Conservation (phyloP, 805 yeast genomes). For the Wickerhamiella musiphila region DNA sequence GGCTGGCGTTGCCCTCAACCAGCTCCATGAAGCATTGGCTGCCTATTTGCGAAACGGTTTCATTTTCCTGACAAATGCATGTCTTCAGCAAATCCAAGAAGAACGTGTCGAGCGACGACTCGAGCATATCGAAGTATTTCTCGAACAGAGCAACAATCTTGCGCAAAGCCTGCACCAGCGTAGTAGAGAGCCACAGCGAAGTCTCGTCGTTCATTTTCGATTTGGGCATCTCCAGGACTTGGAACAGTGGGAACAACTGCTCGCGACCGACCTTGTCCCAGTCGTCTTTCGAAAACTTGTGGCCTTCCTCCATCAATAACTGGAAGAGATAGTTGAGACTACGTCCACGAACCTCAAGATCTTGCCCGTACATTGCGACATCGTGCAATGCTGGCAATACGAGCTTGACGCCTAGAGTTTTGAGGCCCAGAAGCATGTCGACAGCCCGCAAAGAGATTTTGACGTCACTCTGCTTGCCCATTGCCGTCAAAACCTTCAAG, state of each 20-base stretch:
- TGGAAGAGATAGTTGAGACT: conserved; percentile 76
- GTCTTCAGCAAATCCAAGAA: conserved; percentile 61
- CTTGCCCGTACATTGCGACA: conserved; percentile 83
- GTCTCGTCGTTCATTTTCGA: conserved; percentile 48
- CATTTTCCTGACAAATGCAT: conserved; percentile 93
- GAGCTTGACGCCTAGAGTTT: conserved; percentile 26
- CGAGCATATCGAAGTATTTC: conserved; percentile 62
- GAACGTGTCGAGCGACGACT: conserved; percentile 59
- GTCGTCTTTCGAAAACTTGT: conserved; percentile 49
- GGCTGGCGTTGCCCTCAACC: conserved; percentile 52
- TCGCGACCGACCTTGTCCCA: conserved; percentile 73
- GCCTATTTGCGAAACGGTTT: conserved; percentile 90
- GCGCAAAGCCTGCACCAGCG: conserved; percentile 86
- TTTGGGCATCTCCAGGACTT: conserved; percentile 54
- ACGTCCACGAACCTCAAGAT: conserved; percentile 80
- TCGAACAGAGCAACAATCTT: conserved; percentile 72
- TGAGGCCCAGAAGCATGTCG: conserved; percentile 35
- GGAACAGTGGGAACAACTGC: conserved; percentile 78
- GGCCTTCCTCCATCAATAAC: conserved; percentile 61
- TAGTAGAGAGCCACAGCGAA: conserved; percentile 92
- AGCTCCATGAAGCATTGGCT: conserved; percentile 71
- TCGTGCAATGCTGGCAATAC: conserved; percentile 72
- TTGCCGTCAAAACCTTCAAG: conserved; percentile 57
- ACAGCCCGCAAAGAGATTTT: conserved; percentile 66
- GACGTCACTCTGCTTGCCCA: conserved; percentile 69